Evolutionary conservation across 2,329 filamentous ascomycete species (phyloP), one percentile per base, ranked within the genome.

Genomic region (Fusarium nurragi): DNA sequence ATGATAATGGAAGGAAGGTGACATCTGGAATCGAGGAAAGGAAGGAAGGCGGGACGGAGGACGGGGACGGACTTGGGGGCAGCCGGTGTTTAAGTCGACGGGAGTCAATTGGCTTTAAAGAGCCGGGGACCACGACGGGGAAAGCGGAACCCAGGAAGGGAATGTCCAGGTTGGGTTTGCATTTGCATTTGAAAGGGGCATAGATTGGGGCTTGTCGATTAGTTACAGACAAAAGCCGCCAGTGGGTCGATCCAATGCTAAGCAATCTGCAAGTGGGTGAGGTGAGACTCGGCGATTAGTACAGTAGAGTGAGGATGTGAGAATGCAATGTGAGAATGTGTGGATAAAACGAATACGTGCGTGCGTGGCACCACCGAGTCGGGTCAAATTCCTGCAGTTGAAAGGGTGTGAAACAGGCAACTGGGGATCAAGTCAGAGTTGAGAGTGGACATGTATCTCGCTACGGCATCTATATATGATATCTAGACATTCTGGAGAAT

Each of bases 401-500:
- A 61, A 50, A 53, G 57, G 60, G 65, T 67, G 61, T 60, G 65
- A 63, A 69, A 64, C 49, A 47, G 50, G 50, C 43, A 46, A 30
- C 60, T 54, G n/a, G 12, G 18, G 37, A 40, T 22, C 21, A 47
- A 52, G 25, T 25, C 40, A 44, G 44, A 41, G 48, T 39, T 19
- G 40, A 62, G 32, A 41, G 57, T 65, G 46, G 38, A 52, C 46
- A n/a, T n/a, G n/a, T n/a, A n/a, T n/a, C n/a, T n/a, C n/a, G n/a
- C n/a, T n/a, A n/a, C n/a, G n/a, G n/a, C n/a, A n/a, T n/a, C n/a
- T 30, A 40, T n/a, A 37, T n/a, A 23, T 36, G 18, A 8, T 51
- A 37, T 21, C 18, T n/a, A 21, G 21, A 13, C 30, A 19, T 18
- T 8, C 28, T 23, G 9, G 19, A 23, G n/a, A 23, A 11, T 14